A percentile compares a stretch with the other conserved stretches of the same genome.
phyloP scores from a whole-genome alignment of 768 basidiomycete species.

The Rhodotorula graminis region DNA sequence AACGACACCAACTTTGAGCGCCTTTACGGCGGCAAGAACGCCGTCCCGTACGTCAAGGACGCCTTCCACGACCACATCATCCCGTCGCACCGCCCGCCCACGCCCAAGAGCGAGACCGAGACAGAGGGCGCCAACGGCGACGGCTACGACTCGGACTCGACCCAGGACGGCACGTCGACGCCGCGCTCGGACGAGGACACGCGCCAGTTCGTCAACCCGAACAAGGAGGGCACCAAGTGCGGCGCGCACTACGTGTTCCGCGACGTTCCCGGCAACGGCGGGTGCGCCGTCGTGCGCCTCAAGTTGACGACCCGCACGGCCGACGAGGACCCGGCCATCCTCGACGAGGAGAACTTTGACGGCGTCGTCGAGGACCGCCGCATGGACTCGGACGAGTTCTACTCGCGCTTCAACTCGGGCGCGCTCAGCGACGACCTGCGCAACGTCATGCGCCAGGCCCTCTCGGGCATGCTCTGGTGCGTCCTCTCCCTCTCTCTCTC shows the following conservation, averaged over 20 bases:
- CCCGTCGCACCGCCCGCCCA: constrained; percentile 66
- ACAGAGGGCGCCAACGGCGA: constrained; percentile 19
- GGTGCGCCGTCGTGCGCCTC: constrained; percentile 88
- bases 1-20: constrained; percentile 94
- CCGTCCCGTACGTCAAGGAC: constrained; percentile 81
- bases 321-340: constrained; percentile 70
- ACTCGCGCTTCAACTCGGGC: constrained; percentile 69
- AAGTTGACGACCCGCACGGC: constrained; percentile 77
- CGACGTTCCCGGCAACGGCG: constrained; percentile 82
- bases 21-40: constrained; percentile 82
- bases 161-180: constrained; percentile 50
- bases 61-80: constrained; percentile 98
- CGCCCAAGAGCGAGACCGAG: constrained; percentile 38
- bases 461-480: constrained; percentile 91
- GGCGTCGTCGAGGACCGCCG: constrained; percentile 81
- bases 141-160: constrained; percentile 37
- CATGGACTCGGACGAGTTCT: constrained; percentile 94
- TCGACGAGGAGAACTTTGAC: constrained; percentile 86
- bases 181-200: constrained; percentile 55
- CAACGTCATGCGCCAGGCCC: constrained; percentile 93
- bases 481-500: constrained; percentile 9
- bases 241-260: constrained; percentile 85
- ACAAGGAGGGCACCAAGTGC: constrained; percentile 80
- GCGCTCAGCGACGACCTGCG: constrained; percentile 85
- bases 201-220: constrained; percentile 71